These are phyloP conservation scores for Coemansia sp. DNA, from an alignment of 192 early-diverging fungal genomes.

Conservation along the genomic window DNA sequence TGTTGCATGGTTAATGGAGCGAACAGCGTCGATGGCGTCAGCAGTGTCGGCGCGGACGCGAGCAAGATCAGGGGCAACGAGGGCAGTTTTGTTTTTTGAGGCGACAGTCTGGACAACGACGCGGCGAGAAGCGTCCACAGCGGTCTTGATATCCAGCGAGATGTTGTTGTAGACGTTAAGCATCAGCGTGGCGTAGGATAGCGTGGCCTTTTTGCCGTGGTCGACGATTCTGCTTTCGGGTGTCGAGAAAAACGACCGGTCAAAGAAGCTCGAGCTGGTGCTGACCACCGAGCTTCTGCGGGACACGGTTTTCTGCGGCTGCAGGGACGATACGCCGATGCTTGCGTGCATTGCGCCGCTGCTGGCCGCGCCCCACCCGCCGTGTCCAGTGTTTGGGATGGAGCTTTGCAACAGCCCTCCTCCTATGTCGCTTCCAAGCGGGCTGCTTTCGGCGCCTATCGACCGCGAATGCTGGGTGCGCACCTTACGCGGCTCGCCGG, in stretches of 20 bases:
- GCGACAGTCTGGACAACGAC: conserved; percentile 46
- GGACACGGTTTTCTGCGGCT: conserved; percentile 31
- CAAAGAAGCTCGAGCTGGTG: conserved; percentile 55
- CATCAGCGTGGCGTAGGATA: conserved; percentile 51
- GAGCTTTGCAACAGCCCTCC: neutral
- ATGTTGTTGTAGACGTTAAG: conserved; percentile 57
- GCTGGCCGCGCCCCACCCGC: conserved; percentile 3
- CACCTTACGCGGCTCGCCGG: neutral
- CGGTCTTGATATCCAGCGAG: conserved; percentile 40
- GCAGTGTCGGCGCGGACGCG: conserved; percentile 44
- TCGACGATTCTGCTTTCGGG: conserved; percentile 50
- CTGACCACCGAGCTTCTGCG: conserved; percentile 54
- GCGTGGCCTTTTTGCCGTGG: conserved; percentile 39
- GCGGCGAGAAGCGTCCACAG: conserved; percentile 39
- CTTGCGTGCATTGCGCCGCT: conserved; percentile 7
- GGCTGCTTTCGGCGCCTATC: conserved; percentile 7
- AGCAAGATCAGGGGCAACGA: conserved; percentile 31
- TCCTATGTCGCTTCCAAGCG: neutral
- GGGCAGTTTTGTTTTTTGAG: conserved; percentile 25
- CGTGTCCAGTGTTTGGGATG: neutral
- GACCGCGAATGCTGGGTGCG: conserved; percentile 5
- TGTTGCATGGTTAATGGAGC: conserved; percentile 16
- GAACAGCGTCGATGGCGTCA: conserved; percentile 33
- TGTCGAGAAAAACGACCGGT: conserved; percentile 54
- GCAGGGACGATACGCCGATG: conserved; percentile 1